Evolutionary conservation across 1,284 basidiomycete species (phyloP), one percentile per base, ranked within the genome.

Genomic region (Tilletia horrida): DNA sequence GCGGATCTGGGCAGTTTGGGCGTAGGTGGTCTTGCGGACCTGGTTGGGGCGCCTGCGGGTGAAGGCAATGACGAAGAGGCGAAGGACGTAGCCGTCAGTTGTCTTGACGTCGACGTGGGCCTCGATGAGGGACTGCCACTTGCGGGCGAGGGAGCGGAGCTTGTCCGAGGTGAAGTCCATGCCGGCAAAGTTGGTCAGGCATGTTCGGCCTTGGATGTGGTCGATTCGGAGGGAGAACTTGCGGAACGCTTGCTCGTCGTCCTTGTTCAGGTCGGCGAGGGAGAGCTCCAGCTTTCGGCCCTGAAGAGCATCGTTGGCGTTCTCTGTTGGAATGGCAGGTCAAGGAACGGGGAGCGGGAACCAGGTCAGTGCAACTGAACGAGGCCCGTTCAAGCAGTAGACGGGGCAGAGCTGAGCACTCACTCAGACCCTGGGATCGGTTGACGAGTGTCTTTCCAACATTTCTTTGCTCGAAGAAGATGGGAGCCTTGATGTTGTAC

Each of bases 81-180:
- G 93, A 84, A 99, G 88, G 82, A 97, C 91, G 88, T 99, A 99
- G 69, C 96, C 96, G 84, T 99, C 96, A 77, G 94, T 96, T 74
- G 96, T 99, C 87, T 93, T 94, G 82, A 99, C 92, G 83, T 99
- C 96, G 83, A 97, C 91, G 84, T 94, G 91, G 66, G 95, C 95
- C 87, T 99, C 95, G 82, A 99, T 94, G 82, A 98, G 90, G 47
- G 93, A 89, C 86, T 98, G 96, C 96, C 96, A 99, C 86, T 98
- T 99, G 84, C 95, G 93, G 79, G 98, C 96, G 81, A 99, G 93
- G 68, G 96, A 98, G 74, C 96, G 93, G 77, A 98, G 90, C 86
- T 98, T 98, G 90, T 99, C 96, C 74, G 93, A 96, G 74, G 96
- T 98, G 87, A 99, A 97, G 87, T 96, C 92, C 96, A 99, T 98